These are phyloP conservation scores for Talinum fruticosum DNA, from an alignment of 148 eudicot species.

Conservation along the genomic window DNA sequence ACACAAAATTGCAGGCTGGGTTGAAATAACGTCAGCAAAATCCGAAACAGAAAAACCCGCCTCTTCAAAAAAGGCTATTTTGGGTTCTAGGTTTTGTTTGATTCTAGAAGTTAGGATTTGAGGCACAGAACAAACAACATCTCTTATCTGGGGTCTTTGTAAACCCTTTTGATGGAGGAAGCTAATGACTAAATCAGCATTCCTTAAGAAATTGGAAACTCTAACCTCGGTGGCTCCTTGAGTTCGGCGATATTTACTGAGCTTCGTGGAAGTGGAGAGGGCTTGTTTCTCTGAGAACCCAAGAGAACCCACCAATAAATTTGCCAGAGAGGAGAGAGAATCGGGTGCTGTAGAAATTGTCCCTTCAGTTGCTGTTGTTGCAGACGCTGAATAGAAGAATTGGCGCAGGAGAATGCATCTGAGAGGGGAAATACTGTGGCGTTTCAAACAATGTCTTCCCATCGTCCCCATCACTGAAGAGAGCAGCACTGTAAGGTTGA, in stretches of 20 bases:
- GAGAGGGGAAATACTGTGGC: not conserved
- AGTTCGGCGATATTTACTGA: not conserved
- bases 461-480: no score
- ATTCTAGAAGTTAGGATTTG: not conserved
- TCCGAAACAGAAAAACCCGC: not conserved
- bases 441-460: not conserved
- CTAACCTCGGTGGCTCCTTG: slow-evolving; percentile 9
- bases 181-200: slow-evolving; percentile 21
- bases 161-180: slow-evolving; percentile 23
- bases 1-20: not conserved
- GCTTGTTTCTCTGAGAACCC: slow-evolving; percentile 34
- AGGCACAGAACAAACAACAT: slow-evolving; percentile 17
- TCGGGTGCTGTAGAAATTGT: not conserved
- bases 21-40: not conserved
- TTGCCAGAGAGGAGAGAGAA: not conserved
- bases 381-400: not conserved
- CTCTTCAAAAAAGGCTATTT: not conserved
- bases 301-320: slow-evolving; percentile 22
- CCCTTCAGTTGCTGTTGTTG: not conserved
- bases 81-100: not conserved
- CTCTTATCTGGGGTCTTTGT: slow-evolving; percentile 23
- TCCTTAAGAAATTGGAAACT: slow-evolving; percentile 21
- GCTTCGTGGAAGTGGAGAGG: slow-evolving; percentile 16
- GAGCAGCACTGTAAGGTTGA: no score
- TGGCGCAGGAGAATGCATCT: not conserved